Percentiles rank a stretch among this genome's conserved stretches.
Conservation (phyloP, 1,139 yeast genomes). For the Nematodospora anomalae region DNA sequence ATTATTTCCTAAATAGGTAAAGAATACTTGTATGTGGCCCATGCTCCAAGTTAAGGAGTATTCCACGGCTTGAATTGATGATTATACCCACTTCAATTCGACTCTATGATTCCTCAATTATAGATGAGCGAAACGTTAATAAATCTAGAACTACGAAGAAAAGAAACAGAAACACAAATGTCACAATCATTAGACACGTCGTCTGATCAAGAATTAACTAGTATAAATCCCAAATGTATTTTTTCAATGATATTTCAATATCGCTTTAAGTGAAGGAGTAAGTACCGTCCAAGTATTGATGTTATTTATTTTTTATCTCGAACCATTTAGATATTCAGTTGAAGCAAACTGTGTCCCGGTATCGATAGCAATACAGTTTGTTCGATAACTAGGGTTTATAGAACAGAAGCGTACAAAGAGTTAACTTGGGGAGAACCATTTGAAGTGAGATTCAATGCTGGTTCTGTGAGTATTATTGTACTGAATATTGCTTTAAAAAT, state of each 20-base stretch:
- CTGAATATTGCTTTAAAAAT: constrained; percentile 49
- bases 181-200: constrained; percentile 9
- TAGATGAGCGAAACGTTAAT: constrained; percentile 11
- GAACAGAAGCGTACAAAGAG: constrained; percentile 50
- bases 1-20: constrained; percentile 4
- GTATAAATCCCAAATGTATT: constrained; percentile 27
- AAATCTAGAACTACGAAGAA: constrained; percentile 3
- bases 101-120: constrained; percentile 8
- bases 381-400: constrained; percentile 67
- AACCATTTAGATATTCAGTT: constrained; percentile 39
- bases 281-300: constrained; percentile 50
- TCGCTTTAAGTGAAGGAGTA: constrained; percentile 51
- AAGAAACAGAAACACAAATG: constrained; percentile 2
- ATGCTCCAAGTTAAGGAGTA: constrained; percentile 17
- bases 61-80: constrained; percentile 12
- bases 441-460: constrained; percentile 53
- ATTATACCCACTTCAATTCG: constrained; percentile 10
- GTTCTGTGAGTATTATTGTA: constrained; percentile 53
- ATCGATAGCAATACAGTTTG: constrained; percentile 55
- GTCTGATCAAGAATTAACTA: constrained; percentile 17
- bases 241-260: constrained; percentile 46
- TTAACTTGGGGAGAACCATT: constrained; percentile 37
- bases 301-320: constrained; percentile 45
- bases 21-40: constrained; percentile 3
- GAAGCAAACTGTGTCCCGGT: constrained; percentile 46